A percentile compares a stretch with the other conserved stretches of the same genome.
Evolutionary conservation across 2,329 filamentous ascomycete genomes (phyloP).

Genomic region (Zymoseptoria brevis): DNA sequence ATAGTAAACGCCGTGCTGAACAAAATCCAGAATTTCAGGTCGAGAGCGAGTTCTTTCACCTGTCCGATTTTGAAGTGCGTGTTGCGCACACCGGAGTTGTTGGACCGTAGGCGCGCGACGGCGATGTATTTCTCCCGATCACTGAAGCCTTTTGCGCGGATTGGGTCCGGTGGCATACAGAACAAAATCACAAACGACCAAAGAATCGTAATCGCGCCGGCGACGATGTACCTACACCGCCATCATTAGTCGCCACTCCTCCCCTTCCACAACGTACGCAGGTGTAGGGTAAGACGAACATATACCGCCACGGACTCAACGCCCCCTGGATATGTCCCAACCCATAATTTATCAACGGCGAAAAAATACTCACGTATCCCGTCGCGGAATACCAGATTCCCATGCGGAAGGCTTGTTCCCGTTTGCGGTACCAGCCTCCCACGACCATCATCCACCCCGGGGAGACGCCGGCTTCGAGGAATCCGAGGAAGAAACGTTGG

Average conservation of each 20-base stretch:
- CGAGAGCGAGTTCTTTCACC: constrained; percentile 30
- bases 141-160: constrained; percentile 36
- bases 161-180: constrained; percentile 36
- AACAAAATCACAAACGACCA: constrained; percentile 36
- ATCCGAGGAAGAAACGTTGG: constrained; percentile 49
- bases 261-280: no score
- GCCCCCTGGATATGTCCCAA: constrained; percentile 38
- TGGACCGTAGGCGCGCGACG: constrained; percentile 22
- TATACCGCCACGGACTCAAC: constrained; percentile 32
- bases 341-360: constrained; percentile 43
- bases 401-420: constrained; percentile 24
- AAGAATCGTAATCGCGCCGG: constrained; percentile 35
- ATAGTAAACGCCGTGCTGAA: constrained; percentile 35
- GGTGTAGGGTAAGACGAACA: background rate
- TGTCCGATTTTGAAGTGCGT: constrained; percentile 40
- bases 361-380: constrained; percentile 40
- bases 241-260: no score
- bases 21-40: constrained; percentile 35
- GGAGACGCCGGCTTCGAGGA: constrained; percentile 49
- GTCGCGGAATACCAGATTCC: constrained; percentile 32
- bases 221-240: constrained; percentile 29
- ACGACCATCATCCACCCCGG: constrained; percentile 52
- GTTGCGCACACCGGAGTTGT: constrained; percentile 32
- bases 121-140: constrained; percentile 27
- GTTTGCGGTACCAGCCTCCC: constrained; percentile 21